These are phyloP conservation scores for Cerrena zonata DNA, from an alignment of 1,284 basidiomycete species.

Conservation along the genomic window DNA sequence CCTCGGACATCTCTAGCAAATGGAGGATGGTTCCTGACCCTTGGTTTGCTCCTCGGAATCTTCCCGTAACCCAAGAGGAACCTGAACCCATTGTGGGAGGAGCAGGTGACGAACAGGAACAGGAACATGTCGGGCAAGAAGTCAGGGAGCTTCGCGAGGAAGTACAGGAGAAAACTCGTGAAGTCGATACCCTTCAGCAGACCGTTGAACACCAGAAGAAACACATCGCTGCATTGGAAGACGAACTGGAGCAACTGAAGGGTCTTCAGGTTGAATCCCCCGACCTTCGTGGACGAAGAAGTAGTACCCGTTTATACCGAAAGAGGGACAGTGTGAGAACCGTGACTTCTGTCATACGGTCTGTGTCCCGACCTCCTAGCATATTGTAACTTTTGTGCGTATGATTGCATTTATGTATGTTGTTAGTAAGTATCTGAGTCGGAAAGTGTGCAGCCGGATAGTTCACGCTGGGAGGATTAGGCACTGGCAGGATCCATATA, in stretches of 20 bases:
- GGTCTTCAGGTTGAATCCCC: constrained; percentile 4
- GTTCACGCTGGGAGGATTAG: no score
- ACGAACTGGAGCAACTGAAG: constrained; percentile 8
- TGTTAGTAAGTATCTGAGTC: no score
- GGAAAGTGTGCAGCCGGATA: no score
- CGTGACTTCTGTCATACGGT: constrained; percentile 2
- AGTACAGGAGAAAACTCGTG: constrained; percentile 9
- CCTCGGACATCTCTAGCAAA: constrained; percentile 9
- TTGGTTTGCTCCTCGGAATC: constrained; percentile 15
- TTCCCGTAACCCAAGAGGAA: constrained; percentile 9
- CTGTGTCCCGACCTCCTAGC: constrained; percentile 4
- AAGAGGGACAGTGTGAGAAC: constrained; percentile 12
- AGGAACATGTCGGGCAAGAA: constrained; percentile 6
- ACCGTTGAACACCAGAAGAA: constrained; percentile 17
- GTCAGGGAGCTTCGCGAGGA: constrained; percentile 8
- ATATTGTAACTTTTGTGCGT: no score
- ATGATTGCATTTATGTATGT: no score
- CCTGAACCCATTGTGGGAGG: constrained; percentile 10
- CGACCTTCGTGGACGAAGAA: constrained; percentile 9
- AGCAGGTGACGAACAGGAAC: background rate
- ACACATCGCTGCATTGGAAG: constrained; percentile 13
- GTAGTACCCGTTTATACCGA: constrained; percentile 11
- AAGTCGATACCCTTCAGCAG: constrained; percentile 9
- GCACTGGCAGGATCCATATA: no score
- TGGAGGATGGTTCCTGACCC: constrained; percentile 11